Evolutionary conservation across 2,329 filamentous ascomycete genomes (phyloP).

Genomic region (Camptophora hylomeconis): DNA sequence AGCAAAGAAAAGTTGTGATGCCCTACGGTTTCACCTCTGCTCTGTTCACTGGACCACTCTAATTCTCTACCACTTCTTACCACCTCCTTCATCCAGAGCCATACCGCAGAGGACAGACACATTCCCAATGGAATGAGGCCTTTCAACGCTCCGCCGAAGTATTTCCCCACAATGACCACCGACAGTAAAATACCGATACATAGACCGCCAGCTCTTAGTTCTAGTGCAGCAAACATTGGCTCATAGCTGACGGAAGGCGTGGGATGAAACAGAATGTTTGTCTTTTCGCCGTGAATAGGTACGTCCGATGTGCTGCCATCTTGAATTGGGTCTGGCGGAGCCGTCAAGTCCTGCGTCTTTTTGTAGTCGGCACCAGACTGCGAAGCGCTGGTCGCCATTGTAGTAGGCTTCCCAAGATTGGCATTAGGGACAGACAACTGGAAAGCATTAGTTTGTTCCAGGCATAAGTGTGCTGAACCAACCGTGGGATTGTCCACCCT

Average conservation of each 20-base stretch:
- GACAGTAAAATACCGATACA: slow-evolving; percentile 57
- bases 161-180: slow-evolving; percentile 63
- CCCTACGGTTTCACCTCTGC: slow-evolving; percentile 62
- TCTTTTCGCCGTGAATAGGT: slow-evolving; percentile 91
- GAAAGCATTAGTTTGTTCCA: slow-evolving; percentile 5
- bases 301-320: slow-evolving; percentile 80
- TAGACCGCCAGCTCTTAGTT: slow-evolving; percentile 59
- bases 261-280: slow-evolving; percentile 89
- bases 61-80: slow-evolving; percentile 67
- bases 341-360: slow-evolving; percentile 73
- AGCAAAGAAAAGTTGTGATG: no score
- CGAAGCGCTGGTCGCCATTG: slow-evolving; percentile 55
- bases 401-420: slow-evolving; percentile 56
- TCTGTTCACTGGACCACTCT: slow-evolving; percentile 81
- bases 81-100: slow-evolving; percentile 80
- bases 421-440: slow-evolving; percentile 79
- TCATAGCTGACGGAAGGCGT: slow-evolving; percentile 83
- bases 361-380: slow-evolving; percentile 73
- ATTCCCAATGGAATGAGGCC: slow-evolving; percentile 62
- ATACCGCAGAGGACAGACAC: slow-evolving; percentile 65
- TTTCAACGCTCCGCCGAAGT: slow-evolving; percentile 65
- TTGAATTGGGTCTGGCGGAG: slow-evolving; percentile 75
- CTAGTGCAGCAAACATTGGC: slow-evolving; percentile 67
- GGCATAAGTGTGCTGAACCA: background rate
- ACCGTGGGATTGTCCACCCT: slow-evolving; percentile 60